A percentile compares a stretch with the other conserved stretches of the same genome.
These are phyloP conservation scores for Dentipellis fragilis DNA, from an alignment of 768 basidiomycete genomes.

Conservation along the genomic window DNA sequence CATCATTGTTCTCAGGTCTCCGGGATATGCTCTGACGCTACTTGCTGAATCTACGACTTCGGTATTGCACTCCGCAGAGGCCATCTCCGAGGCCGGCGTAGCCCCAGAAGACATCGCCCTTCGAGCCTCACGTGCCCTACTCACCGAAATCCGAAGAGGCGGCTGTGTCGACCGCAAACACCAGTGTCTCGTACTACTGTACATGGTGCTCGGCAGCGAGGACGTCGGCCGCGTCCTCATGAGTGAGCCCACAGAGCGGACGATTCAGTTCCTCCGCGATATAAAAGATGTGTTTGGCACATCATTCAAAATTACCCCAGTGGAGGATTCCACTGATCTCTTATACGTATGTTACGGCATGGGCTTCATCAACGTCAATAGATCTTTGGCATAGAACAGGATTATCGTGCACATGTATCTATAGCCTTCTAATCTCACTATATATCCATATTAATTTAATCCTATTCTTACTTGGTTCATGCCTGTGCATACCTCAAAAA, in stretches of 20 bases:
- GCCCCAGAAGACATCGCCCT: conserved; percentile 92
- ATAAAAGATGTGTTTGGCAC: conserved; percentile 77
- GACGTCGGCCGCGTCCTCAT: conserved; percentile 89
- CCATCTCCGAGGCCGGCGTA: conserved; percentile 69
- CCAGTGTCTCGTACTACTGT: conserved; percentile 73
- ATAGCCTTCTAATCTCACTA: neutral
- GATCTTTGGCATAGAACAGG: conserved; percentile 47
- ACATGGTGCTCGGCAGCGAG: conserved; percentile 96
- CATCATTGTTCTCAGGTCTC: conserved; percentile 54
- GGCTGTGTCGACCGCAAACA: conserved; percentile 90
- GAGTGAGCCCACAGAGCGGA: conserved; percentile 72
- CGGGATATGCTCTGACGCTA: conserved; percentile 87
- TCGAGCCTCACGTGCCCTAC: conserved; percentile 65
- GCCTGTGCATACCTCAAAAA: neutral
- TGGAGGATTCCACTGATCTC: conserved; percentile 50
- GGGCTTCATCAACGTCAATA: conserved; percentile 85
- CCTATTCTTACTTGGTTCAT: neutral
- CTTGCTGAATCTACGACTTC: conserved; percentile 90
- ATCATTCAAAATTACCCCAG: conserved; percentile 80
- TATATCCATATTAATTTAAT: neutral
- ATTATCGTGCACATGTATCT: neutral
- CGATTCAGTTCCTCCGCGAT: conserved; percentile 88
- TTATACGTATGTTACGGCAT: conserved; percentile 87
- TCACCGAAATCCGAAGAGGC: conserved; percentile 70
- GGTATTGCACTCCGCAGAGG: conserved; percentile 81